Conservation (phyloP, 805 yeast species). For the Starmerella floricola region DNA sequence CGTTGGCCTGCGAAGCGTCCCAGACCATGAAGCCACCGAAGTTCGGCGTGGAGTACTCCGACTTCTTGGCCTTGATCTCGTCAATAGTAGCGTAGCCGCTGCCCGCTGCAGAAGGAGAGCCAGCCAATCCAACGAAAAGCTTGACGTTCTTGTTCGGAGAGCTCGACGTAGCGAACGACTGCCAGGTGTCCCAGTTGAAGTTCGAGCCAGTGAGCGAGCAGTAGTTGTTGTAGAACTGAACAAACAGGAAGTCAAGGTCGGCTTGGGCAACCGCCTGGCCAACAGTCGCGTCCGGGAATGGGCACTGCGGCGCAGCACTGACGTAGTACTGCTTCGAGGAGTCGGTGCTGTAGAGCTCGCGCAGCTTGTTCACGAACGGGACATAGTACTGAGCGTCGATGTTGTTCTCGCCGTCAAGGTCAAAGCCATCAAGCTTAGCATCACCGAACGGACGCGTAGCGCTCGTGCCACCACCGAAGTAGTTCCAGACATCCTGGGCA, state of each 20-base stretch:
- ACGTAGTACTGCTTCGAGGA: slow-evolving; percentile 54
- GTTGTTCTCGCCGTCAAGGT: slow-evolving; percentile 56
- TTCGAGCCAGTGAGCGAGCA: slow-evolving; percentile 34
- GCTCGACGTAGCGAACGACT: slow-evolving; percentile 41
- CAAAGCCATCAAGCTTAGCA: slow-evolving; percentile 73
- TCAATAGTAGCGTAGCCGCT: slow-evolving; percentile 41
- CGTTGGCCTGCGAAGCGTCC: slow-evolving; percentile 61
- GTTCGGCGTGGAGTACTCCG: slow-evolving; percentile 29
- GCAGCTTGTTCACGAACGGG: slow-evolving; percentile 42
- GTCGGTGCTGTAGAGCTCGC: slow-evolving; percentile 33
- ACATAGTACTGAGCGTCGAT: slow-evolving; percentile 49
- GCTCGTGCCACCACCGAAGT: slow-evolving; percentile 40
- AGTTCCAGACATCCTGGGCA: slow-evolving; percentile 43
- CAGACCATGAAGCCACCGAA: slow-evolving; percentile 73
- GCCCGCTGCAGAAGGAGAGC: slow-evolving; percentile 40
- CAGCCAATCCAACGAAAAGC: slow-evolving; percentile 67
- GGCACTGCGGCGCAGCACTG: slow-evolving; percentile 90
- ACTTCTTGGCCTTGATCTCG: slow-evolving; percentile 24
- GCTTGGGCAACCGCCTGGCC: slow-evolving; percentile 58
- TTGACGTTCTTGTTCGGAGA: slow-evolving; percentile 61
- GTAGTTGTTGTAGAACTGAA: slow-evolving; percentile 83
- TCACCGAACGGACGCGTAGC: slow-evolving; percentile 48
- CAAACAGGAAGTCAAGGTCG: slow-evolving; percentile 64
- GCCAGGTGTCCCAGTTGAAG: slow-evolving; percentile 71
- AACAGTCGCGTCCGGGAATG: slow-evolving; percentile 62